Conservation (phyloP, 2,329 filamentous ascomycete species). For the Aspergillus luchuensis region DNA sequence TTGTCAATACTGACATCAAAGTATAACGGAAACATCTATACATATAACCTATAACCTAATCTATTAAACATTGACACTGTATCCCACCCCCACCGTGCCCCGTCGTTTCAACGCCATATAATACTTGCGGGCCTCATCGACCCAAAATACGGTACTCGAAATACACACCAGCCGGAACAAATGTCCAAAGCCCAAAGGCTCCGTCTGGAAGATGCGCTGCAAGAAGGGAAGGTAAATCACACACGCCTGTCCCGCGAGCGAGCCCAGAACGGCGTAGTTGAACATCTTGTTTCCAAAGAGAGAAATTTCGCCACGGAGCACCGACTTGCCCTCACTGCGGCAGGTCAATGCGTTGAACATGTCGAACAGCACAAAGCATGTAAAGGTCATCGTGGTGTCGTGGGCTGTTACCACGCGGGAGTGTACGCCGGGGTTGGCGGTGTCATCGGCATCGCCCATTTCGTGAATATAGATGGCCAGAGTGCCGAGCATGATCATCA, state of each 20-base stretch:
- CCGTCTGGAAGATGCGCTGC: conserved; percentile 94
- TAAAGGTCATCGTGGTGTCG: conserved; percentile 99
- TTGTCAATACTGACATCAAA: neutral
- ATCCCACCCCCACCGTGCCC: conserved; percentile 39
- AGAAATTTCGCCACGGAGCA: conserved; percentile 81
- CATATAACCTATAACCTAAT: neutral
- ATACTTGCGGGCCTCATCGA: conserved; percentile 86
- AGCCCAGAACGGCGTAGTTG: conserved; percentile 90
- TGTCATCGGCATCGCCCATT: conserved; percentile 70
- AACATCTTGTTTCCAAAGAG: conserved; percentile 89
- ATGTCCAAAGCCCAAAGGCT: conserved; percentile 75
- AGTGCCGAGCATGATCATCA: conserved; percentile 89
- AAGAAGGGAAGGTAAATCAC: conserved; percentile 95
- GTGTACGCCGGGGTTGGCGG: conserved; percentile 40
- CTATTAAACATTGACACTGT: conserved; percentile 44
- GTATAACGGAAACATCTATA: neutral
- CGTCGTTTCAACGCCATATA: conserved; percentile 34
- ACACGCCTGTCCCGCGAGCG: conserved; percentile 78
- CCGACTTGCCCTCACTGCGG: conserved; percentile 84
- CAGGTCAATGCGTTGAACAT: conserved; percentile 99
- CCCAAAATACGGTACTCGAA: conserved; percentile 92
- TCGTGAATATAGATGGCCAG: conserved; percentile 88
- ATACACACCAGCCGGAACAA: conserved; percentile 71
- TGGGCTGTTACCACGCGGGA: conserved; percentile 75
- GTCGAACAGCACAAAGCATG: conserved; percentile 97